A percentile compares a stretch with the other conserved stretches of the same genome.
phyloP scores from a whole-genome alignment of 257 asterid genomes.

The Schizonepeta tenuifolia region DNA sequence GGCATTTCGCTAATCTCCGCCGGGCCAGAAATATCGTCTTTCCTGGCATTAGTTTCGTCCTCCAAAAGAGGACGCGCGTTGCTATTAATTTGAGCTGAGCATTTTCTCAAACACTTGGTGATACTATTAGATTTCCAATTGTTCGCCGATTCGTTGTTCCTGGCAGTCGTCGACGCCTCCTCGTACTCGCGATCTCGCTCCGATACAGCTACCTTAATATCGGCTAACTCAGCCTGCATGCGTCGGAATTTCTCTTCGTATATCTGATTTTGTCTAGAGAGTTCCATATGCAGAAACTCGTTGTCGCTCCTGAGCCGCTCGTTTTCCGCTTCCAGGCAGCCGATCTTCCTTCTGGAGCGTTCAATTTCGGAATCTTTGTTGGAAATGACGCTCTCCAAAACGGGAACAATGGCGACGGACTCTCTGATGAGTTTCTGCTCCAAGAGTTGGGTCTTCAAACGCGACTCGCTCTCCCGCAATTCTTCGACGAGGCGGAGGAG shows the following conservation, averaged over 20 bases:
- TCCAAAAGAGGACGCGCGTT: constrained; percentile 6
- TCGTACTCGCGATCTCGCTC: constrained; percentile 50
- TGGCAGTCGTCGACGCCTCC: constrained; percentile 42
- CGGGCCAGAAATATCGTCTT: constrained; percentile 42
- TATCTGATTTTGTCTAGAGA: constrained; percentile 58
- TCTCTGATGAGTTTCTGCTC: constrained; percentile 77
- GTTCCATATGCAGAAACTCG: constrained; percentile 74
- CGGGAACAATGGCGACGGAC: constrained; percentile 77
- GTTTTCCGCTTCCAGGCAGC: constrained; percentile 79
- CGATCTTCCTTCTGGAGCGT: constrained; percentile 55
- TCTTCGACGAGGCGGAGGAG: constrained; percentile 79
- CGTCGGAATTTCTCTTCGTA: constrained; percentile 55
- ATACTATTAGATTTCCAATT: constrained; percentile 32
- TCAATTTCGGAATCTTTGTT: constrained; percentile 66
- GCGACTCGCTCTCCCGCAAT: constrained; percentile 79
- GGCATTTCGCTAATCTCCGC: constrained; percentile 47
- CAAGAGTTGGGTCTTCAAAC: constrained; percentile 70
- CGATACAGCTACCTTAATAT: constrained; percentile 53
- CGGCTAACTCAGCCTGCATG: constrained; percentile 69
- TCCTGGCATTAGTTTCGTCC: constrained; percentile 41
- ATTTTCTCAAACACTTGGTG: constrained; percentile 53
- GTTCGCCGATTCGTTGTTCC: constrained; percentile 32
- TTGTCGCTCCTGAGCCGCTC: constrained; percentile 74
- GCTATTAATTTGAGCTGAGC: constrained; percentile 36
- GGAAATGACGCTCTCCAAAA: constrained; percentile 66